phyloP scores from a whole-genome alignment of 75 land plant species.

The Pseudotsuga menziesii region DNA sequence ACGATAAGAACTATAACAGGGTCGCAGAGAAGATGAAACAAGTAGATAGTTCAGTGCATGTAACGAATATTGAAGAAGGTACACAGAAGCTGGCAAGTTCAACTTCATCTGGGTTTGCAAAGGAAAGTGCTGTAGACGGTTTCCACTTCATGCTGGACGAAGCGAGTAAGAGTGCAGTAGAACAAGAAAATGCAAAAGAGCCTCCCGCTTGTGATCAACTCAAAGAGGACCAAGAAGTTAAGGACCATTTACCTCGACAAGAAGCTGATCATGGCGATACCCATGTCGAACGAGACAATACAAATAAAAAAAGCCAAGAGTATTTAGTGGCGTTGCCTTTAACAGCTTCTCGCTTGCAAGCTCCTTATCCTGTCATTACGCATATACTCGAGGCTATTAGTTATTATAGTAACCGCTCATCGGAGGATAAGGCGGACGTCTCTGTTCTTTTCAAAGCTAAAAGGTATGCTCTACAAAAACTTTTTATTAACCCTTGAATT shows the following conservation, averaged over 20 bases:
- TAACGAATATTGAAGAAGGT: not conserved
- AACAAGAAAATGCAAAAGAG: not conserved
- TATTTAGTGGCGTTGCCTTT: not conserved
- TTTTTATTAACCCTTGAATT: too few species aligned
- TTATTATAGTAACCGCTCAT: slow-evolving; percentile 1
- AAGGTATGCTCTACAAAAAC: not conserved
- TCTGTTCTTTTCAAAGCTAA: slow-evolving; percentile 8
- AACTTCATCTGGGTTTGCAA: slow-evolving; percentile 1
- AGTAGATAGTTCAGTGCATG: not conserved
- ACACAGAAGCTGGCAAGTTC: not conserved
- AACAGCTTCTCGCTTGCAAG: not conserved
- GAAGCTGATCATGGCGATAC: not conserved
- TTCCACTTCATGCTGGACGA: slow-evolving; percentile 9
- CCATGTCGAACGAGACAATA: not conserved
- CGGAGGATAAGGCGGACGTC: slow-evolving; percentile 2
- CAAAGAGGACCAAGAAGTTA: not conserved
- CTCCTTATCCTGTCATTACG: not conserved
- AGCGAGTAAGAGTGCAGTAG: not conserved
- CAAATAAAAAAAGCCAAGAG: not conserved
- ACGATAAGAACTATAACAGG: too few species aligned
- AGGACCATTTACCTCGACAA: not conserved
- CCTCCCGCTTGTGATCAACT: not conserved
- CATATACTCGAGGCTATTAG: slow-evolving; percentile 6
- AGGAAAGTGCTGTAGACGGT: not conserved
- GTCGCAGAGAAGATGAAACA: not conserved